Evolutionary conservation across 805 yeast genomes (phyloP), one percentile per base, ranked within the genome.

Genomic region (Clavispora fructus): DNA sequence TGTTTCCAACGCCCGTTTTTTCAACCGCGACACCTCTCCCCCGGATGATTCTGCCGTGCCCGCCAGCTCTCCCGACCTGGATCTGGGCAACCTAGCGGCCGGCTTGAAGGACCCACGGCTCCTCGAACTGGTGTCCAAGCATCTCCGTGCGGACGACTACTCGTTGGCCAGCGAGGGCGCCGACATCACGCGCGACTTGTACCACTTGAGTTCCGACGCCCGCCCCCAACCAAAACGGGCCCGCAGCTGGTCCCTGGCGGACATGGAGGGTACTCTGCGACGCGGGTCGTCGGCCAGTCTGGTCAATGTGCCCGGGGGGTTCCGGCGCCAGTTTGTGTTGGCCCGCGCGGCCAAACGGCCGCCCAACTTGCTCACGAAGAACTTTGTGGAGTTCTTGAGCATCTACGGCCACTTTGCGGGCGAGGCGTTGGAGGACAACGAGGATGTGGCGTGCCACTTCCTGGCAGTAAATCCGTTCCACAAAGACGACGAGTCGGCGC

Each of bases 371-470:
- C 62, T 85, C 35, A 82, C 95, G 1, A 75, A 80, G 48, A 87
- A 86, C 62, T 87, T 87, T 52, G 71, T 86, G 54, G 94, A 87
- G 61, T 87, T 87, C 58, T 68, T 87, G 40, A 82, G 86, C 51
- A 74, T 87, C 7, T 87, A 87, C 63, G 95, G 95, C 7, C 92
- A 87, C 68, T 87, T 87, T 65, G 94, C 94, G 2, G 95, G 95
- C 60, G 94, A 86, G 63, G 79, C 82, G 35, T 73, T 86, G 44
- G 92, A 85, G 56, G 85, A 81, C 57, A 83, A 78, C 45, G 71
- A 67, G 17, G 90, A 82, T 57, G 71, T 67, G 60, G 78, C 79
- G 1, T 78, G 82, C 51, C 78, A 73, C 49, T 77, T 73, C 51
- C 57, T 54, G 29, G 57, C 65, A 3, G 40, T 50, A 12, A 54